Base-by-base conservation (phyloP, 2,329 filamentous ascomycete species). In the Fusarium irregulare region DNA sequence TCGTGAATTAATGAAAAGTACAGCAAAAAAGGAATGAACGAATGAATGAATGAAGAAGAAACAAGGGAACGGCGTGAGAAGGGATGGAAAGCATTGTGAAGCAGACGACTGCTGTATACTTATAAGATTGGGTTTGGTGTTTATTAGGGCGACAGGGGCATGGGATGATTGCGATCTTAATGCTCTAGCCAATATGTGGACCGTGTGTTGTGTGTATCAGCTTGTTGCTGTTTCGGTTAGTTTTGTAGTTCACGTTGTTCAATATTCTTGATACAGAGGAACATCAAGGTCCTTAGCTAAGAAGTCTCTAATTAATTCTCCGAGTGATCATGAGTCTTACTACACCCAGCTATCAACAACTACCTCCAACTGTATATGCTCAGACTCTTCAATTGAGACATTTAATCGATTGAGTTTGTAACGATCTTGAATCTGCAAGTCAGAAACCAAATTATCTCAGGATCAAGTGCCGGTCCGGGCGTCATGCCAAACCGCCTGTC, bases 61-160 rank as follows among this genome's bases (percentile, higher is more conserved):
- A 49, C 21, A 56, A 70, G 45, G 23, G 44, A 60, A 64, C 11
- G 64, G 16, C 48, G 47, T 28, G 23, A 42, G 32, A 40, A 63
- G 30, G 28, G 50, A 28, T 41, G 13, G 47, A 55, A 42, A 46
- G 23, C 51, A 56, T 65, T 21, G 18, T 65, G 23, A 58, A 41
- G 20, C 11, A 46, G 34, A 37, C 34, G 23, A 27, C 51, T 30
- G 53, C 44, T 57, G 54, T 55, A 44, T 71, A 61, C 49, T 71
- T 71, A 71, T 71, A 71, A 7, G 37, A 57, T 10, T n/a, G 49
- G 56, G 13, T 45, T 42, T 70, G 32, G 46, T 56, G 30, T 50
- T 21, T n/a, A 41, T 40, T 40, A 53, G 7, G 16, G 20, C 6
- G 44, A 12, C 40, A 47, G 59, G 47, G 63, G 42, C 54, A 56